Percentiles rank a stretch among this genome's conserved stretches.
Conservation (phyloP, 352 stramenopile species). For the Phytophthora rubi region DNA sequence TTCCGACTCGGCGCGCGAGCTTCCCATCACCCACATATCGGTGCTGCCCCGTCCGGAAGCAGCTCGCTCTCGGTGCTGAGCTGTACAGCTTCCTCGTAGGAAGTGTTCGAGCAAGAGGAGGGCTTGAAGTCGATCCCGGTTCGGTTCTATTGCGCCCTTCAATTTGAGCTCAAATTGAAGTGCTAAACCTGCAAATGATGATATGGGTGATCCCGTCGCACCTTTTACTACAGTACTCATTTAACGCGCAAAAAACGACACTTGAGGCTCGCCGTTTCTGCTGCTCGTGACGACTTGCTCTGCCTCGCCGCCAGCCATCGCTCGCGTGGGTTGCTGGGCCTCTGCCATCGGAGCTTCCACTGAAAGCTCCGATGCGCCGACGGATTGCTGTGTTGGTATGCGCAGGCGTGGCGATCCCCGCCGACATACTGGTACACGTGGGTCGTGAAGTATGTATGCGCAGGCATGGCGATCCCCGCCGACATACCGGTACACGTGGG, state of each 20-base stretch:
- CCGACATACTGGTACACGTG: neutral
- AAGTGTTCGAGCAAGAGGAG: neutral
- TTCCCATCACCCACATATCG: constrained; percentile 5
- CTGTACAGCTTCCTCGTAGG: neutral
- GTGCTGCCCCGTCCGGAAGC: neutral
- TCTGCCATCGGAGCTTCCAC: constrained; percentile 8
- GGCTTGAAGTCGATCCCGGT: no score
- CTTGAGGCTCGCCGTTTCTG: neutral
- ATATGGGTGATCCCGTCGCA: neutral
- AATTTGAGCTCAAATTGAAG: neutral
- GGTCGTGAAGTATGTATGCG: constrained; percentile 4
- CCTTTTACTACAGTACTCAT: constrained; percentile 9
- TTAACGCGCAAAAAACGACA: constrained; percentile 4
- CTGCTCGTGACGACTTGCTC: neutral
- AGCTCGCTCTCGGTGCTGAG: neutral
- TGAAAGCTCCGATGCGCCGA: no score
- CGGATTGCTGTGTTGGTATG: neutral
- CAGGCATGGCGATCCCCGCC: neutral
- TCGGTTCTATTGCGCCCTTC: neutral
- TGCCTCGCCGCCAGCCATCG: neutral
- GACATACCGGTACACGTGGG: neutral
- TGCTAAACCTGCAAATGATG: constrained; percentile 18
- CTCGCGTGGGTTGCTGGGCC: constrained; percentile 7
- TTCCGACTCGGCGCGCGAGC: neutral
- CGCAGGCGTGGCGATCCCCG: neutral